phyloP scores from a whole-genome alignment of 2,329 filamentous ascomycete species.

The Thielaviopsis punctulata region DNA sequence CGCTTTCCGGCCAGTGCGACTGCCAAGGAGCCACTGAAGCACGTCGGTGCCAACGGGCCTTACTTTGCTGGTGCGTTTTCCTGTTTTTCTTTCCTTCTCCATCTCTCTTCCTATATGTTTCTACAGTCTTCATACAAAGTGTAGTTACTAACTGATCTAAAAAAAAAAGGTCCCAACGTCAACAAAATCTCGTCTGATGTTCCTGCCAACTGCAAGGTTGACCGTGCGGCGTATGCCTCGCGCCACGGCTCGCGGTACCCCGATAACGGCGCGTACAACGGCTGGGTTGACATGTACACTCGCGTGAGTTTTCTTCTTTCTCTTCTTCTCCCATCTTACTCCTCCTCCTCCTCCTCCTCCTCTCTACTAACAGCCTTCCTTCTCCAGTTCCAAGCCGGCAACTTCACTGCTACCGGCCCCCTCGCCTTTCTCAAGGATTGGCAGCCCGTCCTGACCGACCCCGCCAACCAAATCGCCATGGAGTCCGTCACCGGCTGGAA shows the following conservation, averaged over 20 bases:
- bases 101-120: not conserved
- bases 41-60: constrained; percentile 35
- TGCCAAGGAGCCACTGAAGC: constrained; percentile 22
- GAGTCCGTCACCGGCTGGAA: constrained; percentile 45
- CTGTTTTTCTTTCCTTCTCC: not conserved
- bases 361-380: not conserved
- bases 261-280: constrained; percentile 39
- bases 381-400: constrained; percentile 31
- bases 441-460: constrained; percentile 38
- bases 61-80: constrained; percentile 29
- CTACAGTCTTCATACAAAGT: too few species aligned
- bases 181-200: constrained; percentile 35
- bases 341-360: not conserved
- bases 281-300: constrained; percentile 33
- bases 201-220: constrained; percentile 38
- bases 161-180: constrained; percentile 32
- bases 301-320: constrained; percentile 19
- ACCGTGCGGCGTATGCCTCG: constrained; percentile 41
- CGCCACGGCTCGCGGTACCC: constrained; percentile 48
- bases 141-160: not conserved
- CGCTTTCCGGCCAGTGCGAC: constrained; percentile 5
- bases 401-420: constrained; percentile 34
- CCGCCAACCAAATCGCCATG: constrained; percentile 37
- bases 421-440: constrained; percentile 41
- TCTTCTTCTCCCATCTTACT: not conserved